A percentile compares a stretch with the other conserved stretches of the same genome.
Evolutionary conservation across 169 alveolate species (phyloP).

Genomic region (Cyclospora cayetanensis): DNA sequence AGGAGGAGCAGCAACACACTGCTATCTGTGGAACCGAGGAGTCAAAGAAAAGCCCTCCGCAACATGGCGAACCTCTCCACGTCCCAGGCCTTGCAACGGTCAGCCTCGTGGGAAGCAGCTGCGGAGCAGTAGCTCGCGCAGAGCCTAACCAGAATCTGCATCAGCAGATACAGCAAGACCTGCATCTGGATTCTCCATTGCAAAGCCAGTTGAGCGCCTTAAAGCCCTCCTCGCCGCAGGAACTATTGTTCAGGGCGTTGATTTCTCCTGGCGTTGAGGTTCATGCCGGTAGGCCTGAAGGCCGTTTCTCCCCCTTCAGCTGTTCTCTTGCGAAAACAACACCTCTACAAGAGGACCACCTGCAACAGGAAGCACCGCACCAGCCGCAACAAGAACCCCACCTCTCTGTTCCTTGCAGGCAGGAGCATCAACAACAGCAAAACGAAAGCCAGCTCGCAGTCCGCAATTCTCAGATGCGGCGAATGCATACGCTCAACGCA

Average conservation of each 20-base stretch:
- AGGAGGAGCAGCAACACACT: neutral
- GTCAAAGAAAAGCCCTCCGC: too few relatives aligned
- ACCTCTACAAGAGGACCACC: neutral
- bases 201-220: neutral
- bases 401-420: too few relatives aligned
- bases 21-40: neutral
- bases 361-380: neutral
- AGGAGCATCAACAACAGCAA: neutral
- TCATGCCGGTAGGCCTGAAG: neutral
- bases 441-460: neutral
- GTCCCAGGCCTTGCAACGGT: neutral
- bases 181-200: neutral
- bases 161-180: neutral
- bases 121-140: neutral
- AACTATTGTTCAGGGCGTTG: neutral
- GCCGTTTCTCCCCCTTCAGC: neutral
- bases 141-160: neutral
- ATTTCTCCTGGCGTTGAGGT: neutral
- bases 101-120: neutral
- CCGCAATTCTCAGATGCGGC: too few relatives aligned
- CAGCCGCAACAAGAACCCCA: too few relatives aligned
- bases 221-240: neutral
- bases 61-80: neutral
- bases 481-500: too few relatives aligned
- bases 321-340: neutral